Conservation (phyloP, 805 yeast genomes). For the Cyberlindnera mississippiensis region DNA sequence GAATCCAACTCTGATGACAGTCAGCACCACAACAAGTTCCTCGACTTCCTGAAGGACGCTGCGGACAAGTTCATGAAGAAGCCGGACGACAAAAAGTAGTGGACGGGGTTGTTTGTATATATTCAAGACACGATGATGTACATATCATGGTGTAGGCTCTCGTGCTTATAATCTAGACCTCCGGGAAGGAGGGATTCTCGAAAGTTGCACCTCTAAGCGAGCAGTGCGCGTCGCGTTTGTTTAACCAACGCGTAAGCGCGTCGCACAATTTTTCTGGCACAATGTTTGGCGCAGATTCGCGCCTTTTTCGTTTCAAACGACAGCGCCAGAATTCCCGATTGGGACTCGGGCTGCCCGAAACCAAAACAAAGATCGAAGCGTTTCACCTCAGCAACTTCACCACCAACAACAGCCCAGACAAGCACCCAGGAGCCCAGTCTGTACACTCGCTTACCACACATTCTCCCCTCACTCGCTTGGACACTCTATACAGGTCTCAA, state of each 20-base stretch:
- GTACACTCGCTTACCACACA: not conserved
- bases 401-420: not conserved
- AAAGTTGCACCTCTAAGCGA: too few species aligned
- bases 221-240: too few species aligned
- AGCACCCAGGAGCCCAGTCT: not conserved
- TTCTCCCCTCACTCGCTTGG: not conserved
- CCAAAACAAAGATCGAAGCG: slow-evolving; percentile 4
- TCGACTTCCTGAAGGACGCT: slow-evolving; percentile 17
- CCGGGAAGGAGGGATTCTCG: too few species aligned
- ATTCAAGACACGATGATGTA: not conserved
- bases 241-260: not conserved
- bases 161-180: too few species aligned
- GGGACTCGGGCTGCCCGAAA: not conserved
- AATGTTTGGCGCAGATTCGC: not conserved
- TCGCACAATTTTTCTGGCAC: not conserved
- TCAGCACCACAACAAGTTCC: slow-evolving; percentile 16
- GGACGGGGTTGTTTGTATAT: too few species aligned
- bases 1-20: slow-evolving; percentile 3
- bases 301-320: too few species aligned
- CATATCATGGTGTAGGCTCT: too few species aligned
- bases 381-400: not conserved
- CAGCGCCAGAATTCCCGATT: not conserved
- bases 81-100: slow-evolving; percentile 11
- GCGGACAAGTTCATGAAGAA: slow-evolving; percentile 19
- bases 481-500: not conserved